Evolutionary conservation across 768 basidiomycete genomes (phyloP), one percentile per base, ranked within the genome.

Genomic region (Agaricus blazei): DNA sequence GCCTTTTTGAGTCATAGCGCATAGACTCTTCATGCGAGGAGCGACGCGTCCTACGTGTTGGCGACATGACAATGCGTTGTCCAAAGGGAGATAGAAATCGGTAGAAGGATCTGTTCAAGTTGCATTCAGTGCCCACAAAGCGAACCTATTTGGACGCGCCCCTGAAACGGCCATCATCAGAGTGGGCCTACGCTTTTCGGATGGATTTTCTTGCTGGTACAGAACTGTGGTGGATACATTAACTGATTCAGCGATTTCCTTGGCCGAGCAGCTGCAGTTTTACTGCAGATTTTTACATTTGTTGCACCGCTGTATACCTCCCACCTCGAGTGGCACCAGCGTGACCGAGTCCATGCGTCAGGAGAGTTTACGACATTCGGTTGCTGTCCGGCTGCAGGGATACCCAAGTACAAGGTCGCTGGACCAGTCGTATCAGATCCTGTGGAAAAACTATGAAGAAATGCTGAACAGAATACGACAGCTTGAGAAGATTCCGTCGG

Each of bases 161-260:
- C 52, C 52, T 34, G 38, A 14, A 31, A 54, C 45, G 52, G 52
- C 12, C 46, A 54, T 54, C 52, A 54, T 54, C 52, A 54, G 34
- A 34, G 19, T 47, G 52, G 36, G 52, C 45, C 52, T 34, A 47
- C 52, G 27, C 27, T 27, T 34, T 38, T 31, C 28, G 34, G 45
- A 45, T 11, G 24, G 34, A 38, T 5, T 4, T 11, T 40, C 26
- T 15, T n/a, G 29, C 51, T 42, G n/a, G 2, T 37, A 38, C 19
- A 27, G 15, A 40, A 54, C 40, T 36, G 12, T 48, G 45, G 46
- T 47, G 26, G 6, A 28, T 7, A 15, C 37, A 40, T 41, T 28
- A 38, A 43, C 24, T 41, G 23, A 26, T 15, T 47, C 26, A 28
- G 37, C 34, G 46, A 44, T 44, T n/a, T 26, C 12, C 47, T n/a